Conservation (phyloP, 1,284 basidiomycete species). For the Cryptococcus jaspeensis region DNA sequence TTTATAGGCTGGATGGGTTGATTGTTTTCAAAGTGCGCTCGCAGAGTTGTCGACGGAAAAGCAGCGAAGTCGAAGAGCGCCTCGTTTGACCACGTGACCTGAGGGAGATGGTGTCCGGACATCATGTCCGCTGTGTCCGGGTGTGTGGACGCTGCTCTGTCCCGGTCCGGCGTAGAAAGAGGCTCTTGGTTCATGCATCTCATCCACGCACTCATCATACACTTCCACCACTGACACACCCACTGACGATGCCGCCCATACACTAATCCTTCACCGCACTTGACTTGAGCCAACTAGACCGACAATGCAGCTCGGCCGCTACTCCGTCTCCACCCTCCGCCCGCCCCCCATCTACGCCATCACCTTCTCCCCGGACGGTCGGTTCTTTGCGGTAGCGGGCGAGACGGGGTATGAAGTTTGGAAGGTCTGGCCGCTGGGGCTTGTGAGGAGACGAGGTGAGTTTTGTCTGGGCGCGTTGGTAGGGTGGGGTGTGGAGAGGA, state of each 20-base stretch:
- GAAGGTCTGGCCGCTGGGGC: conserved; percentile 70
- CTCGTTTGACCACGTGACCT: too few species aligned
- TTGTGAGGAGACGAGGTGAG: conserved; percentile 76
- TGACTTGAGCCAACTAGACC: neutral
- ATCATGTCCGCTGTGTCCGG: too few species aligned
- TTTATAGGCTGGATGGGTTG: neutral
- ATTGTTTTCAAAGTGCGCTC: neutral
- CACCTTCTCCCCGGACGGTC: conserved; percentile 70
- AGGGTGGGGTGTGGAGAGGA: neutral
- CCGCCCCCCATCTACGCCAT: conserved; percentile 75
- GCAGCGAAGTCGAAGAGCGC: neutral
- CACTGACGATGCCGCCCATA: neutral
- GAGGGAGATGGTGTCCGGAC: too few species aligned
- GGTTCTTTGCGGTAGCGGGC: conserved; percentile 78
- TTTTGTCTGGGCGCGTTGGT: conserved; percentile 1
- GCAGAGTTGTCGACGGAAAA: neutral
- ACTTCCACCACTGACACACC: too few species aligned
- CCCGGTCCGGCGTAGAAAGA: too few species aligned
- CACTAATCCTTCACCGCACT: neutral
- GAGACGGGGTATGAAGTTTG: conserved; percentile 85
- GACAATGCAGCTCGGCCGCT: conserved; percentile 81
- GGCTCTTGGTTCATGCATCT: too few species aligned
- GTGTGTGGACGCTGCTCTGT: too few species aligned
- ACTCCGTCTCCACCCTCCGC: conserved; percentile 74
- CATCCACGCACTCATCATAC: too few species aligned